Percentiles rank a stretch among this genome's conserved stretches.
Evolutionary conservation across 495 filamentous ascomycete species (phyloP).

Genomic region (Penicillium coprophilum): DNA sequence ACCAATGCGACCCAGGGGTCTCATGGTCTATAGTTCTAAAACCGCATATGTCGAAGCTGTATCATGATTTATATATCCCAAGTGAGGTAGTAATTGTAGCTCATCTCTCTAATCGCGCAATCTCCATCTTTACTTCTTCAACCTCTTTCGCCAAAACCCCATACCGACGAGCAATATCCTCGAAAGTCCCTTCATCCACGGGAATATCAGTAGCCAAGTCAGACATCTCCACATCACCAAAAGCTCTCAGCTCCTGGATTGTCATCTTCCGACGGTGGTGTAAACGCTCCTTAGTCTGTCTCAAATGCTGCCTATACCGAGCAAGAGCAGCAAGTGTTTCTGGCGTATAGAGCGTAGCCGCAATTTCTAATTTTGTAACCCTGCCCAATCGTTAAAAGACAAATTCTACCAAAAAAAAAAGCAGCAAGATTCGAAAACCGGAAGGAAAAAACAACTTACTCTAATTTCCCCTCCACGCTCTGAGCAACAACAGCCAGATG

Average conservation of each 20-base stretch:
- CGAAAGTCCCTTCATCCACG: slow-evolving; percentile 35
- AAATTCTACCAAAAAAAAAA: not conserved
- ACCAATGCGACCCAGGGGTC: too few species aligned
- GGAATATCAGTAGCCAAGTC: slow-evolving; percentile 11
- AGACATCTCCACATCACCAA: slow-evolving; percentile 43
- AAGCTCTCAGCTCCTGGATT: slow-evolving; percentile 53
- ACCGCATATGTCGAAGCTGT: not conserved
- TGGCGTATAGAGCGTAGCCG: slow-evolving; percentile 54
- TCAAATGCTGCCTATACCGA: slow-evolving; percentile 55
- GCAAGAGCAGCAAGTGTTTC: slow-evolving; percentile 56
- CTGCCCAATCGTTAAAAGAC: slow-evolving; percentile 22
- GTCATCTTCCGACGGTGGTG: slow-evolving; percentile 45
- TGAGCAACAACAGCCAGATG: slow-evolving; percentile 60
- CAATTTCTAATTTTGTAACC: slow-evolving; percentile 42
- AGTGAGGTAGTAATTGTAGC: not conserved
- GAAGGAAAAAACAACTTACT: slow-evolving; percentile 34
- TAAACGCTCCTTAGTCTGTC: slow-evolving; percentile 48
- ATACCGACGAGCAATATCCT: slow-evolving; percentile 62
- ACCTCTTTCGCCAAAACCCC: slow-evolving; percentile 53
- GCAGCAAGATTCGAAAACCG: not conserved
- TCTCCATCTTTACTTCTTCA: slow-evolving; percentile 55
- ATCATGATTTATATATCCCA: not conserved
- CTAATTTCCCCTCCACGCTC: slow-evolving; percentile 52
- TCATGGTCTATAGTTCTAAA: not conserved
- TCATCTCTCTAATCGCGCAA: slow-evolving; percentile 49